Conservation (phyloP, 1,284 basidiomycete species). For the Cutaneotrichosporon curvatum region DNA sequence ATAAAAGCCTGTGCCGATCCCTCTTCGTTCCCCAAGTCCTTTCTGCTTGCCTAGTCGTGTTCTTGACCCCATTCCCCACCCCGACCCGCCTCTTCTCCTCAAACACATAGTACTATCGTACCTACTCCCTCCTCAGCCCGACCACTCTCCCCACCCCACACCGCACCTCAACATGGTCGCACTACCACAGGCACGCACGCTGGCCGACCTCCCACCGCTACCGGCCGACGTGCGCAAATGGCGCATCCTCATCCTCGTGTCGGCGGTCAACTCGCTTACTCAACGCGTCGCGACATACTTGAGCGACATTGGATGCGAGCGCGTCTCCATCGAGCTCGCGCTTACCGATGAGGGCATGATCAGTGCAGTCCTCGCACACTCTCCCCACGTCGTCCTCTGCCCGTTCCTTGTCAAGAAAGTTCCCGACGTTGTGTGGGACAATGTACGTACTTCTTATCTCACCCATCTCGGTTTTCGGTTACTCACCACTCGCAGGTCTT, state of each 20-base stretch:
- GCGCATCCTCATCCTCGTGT: slow-evolving; percentile 46
- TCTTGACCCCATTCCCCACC: no score
- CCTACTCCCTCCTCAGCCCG: no score
- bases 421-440: slow-evolving; percentile 43
- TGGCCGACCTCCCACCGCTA: slow-evolving; percentile 17
- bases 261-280: slow-evolving; percentile 48
- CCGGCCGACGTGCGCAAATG: slow-evolving; percentile 20
- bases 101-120: no score
- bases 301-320: slow-evolving; percentile 35
- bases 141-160: no score
- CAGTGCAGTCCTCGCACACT: slow-evolving; percentile 38
- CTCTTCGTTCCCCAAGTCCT: no score
- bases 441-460: slow-evolving; percentile 22
- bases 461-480: neutral
- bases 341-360: slow-evolving; percentile 45
- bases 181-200: neutral
- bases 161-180: no score
- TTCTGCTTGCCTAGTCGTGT: no score
- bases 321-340: slow-evolving; percentile 46
- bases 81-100: no score
- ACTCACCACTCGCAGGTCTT: slow-evolving; percentile 44
- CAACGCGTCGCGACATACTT: slow-evolving; percentile 45
- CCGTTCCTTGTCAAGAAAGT: slow-evolving; percentile 49
- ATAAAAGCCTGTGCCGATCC: no score
- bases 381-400: slow-evolving; percentile 47